Conservation (phyloP, 352 stramenopile species). For the Nothophytophthora sp. region DNA sequence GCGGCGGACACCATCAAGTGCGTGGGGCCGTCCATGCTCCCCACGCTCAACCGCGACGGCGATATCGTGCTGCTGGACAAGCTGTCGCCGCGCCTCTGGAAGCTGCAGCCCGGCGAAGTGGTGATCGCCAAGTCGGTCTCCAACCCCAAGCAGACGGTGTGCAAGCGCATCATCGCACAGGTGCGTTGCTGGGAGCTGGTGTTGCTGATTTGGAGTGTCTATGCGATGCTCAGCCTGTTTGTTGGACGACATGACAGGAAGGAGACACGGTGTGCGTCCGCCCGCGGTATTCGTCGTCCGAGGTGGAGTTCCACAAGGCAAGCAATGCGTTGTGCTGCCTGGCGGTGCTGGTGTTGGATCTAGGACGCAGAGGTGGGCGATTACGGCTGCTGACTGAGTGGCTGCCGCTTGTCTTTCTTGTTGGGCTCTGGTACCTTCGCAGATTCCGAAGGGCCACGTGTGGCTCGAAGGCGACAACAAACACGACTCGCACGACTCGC, state of each 20-base stretch:
- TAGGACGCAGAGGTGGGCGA: too few species aligned
- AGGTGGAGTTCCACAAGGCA: constrained; percentile 79
- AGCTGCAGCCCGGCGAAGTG: constrained; percentile 77
- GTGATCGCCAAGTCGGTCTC: constrained; percentile 89
- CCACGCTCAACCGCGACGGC: constrained; percentile 87
- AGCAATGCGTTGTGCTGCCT: too few species aligned
- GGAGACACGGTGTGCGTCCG: constrained; percentile 80
- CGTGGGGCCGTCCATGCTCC: constrained; percentile 90
- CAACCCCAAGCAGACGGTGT: constrained; percentile 85
- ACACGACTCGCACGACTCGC: constrained; percentile 94
- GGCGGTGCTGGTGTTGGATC: too few species aligned
- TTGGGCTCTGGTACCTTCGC: background rate
- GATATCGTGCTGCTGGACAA: constrained; percentile 92
- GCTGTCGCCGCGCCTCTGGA: constrained; percentile 67
- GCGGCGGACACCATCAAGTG: constrained; percentile 84
- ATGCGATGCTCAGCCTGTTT: too few species aligned
- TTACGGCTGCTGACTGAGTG: too few species aligned
- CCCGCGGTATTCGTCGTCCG: constrained; percentile 65
- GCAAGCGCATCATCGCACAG: constrained; percentile 89
- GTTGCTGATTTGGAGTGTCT: too few species aligned
- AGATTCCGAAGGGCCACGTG: constrained; percentile 91
- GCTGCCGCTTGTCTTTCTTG: too few species aligned
- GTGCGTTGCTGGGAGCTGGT: too few species aligned
- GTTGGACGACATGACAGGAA: too few species aligned
- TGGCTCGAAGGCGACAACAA: constrained; percentile 99